Base-by-base conservation (phyloP, 2,329 filamentous ascomycete species). In the Fusarium humuli region DNA sequence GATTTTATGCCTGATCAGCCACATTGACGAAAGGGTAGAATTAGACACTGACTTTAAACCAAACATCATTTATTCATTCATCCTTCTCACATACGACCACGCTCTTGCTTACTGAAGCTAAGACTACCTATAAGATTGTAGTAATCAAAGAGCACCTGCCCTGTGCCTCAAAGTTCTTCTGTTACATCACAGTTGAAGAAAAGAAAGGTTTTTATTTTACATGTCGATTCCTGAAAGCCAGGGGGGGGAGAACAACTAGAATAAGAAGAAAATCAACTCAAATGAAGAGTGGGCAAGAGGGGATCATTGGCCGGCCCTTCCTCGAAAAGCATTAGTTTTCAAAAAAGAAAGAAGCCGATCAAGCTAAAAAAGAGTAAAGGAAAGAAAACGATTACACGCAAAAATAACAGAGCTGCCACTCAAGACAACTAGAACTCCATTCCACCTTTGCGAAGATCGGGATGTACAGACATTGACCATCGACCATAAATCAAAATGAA, bases 21-120 rank as follows among this genome's bases (percentile, higher is more conserved):
- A 50, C 16, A 29, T 37, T n/a, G 18, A 37, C 6, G 7, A 14
- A 20, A 18, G 23, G 11, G 6, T 13, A 20, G 18, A 41, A 22
- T 41, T 11, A 14, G 23, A 20, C n/a, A 46, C 27, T 23, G 37
- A 30, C n/a, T 8, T 22, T 62, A 52, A 66, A 61, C 50, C 59
- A 69, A 65, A 56, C 61, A 70, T 77, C 75, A 72, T 77, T 72
- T 75, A 75, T 67, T 77, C 75, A 74, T 77, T 68, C 41, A 54
- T 63, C 71, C 60, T 48, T 66, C 40, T 65, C 61, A 65, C 66
- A 46, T 70, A 55, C 57, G 44, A 50, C 59, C 57, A 65, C 61
- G 57, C 57, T 54, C 60, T 48, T 56, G 56, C 65, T 61, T 49
- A 46, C 47, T 48, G 27, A 52, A 75, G 59, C 52, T 41, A 49